phyloP scores from a whole-genome alignment of 2,329 filamentous ascomycete species.

The Colletotrichum euphorbiae region DNA sequence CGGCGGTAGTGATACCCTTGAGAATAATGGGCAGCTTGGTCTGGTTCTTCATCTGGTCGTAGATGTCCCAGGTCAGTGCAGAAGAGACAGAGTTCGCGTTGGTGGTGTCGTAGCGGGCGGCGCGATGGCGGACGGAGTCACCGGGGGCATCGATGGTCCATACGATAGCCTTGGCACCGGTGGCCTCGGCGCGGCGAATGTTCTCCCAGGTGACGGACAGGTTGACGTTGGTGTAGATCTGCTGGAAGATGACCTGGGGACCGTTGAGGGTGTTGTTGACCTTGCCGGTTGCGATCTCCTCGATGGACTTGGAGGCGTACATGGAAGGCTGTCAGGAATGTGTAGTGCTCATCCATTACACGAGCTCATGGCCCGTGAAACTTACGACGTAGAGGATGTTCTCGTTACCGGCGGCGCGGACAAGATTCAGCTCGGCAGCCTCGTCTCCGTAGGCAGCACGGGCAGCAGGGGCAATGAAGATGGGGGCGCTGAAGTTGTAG shows the following conservation, averaged over 20 bases:
- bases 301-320: constrained; percentile 50
- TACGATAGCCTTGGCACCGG: constrained; percentile 52
- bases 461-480: constrained; percentile 62
- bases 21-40: constrained; percentile 52
- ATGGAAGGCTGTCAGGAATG: constrained; percentile 42
- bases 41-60: constrained; percentile 46
- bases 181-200: constrained; percentile 48
- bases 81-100: constrained; percentile 40
- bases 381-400: constrained; percentile 58
- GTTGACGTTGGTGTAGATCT: constrained; percentile 46
- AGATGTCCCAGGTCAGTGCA: constrained; percentile 43
- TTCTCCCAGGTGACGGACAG: constrained; percentile 48
- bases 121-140: constrained; percentile 41
- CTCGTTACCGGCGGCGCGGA: constrained; percentile 56
- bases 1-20: constrained; percentile 53
- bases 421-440: constrained; percentile 60
- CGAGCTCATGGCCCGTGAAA: not conserved
- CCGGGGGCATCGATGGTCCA: constrained; percentile 51
- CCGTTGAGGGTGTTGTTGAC: constrained; percentile 43
- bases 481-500: constrained; percentile 59
- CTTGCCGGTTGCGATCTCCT: constrained; percentile 48
- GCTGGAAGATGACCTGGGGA: constrained; percentile 49
- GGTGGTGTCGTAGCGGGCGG: constrained; percentile 42
- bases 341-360: not conserved
- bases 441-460: constrained; percentile 56